Base-by-base conservation (phyloP, 2,329 filamentous ascomycete species). In the Helicocarpus griseus region DNA sequence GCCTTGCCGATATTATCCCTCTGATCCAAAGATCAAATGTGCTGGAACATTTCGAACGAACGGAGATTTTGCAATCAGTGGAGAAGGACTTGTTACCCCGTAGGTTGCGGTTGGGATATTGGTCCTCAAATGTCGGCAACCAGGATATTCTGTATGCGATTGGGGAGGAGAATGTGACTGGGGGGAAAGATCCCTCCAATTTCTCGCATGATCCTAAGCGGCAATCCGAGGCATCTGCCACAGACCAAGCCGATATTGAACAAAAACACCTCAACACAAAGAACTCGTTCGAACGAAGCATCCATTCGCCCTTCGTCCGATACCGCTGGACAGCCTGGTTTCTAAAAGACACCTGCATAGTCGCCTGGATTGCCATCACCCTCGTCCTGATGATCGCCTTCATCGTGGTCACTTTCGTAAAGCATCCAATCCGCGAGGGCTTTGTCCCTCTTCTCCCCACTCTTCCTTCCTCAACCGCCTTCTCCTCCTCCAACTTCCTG, bases 401-500 rank as follows among this genome's bases (percentile, higher is more conserved):
- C 55, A 73, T 95, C 35, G 73, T 87, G 45, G 80, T 93, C 54
- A 89, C 86, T 56, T 96, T 95, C 66, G 74, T 90, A 54, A 82
- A 85, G 36, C 73, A 77, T 7, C 77, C 79, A 9, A 75, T 95
- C 28, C 70, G 78, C 35, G 65, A 75, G 6, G 90, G 89, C 7
- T 96, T 95, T 65, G 66, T 77, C 5, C 89, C 90, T 2, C 72
- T 77, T 5, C 72, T 95, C 1, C 71, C 75, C 8, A 81, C 84
- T 0, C 72, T 74, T 2, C 81, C 87, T 1, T 72, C 77, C 3
- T 61, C 69, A 0, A 73, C 73, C 24, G 87, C 85, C 17, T 96
- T 94, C 68, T 94, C 88, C 1, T 75, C 87, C 0, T 87, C 89
- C 47, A 89, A 95, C 68, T 96, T 96, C 69, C 71, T 95, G 48